phyloP scores from a whole-genome alignment of 805 yeast species.

The Candida verbasci region DNA sequence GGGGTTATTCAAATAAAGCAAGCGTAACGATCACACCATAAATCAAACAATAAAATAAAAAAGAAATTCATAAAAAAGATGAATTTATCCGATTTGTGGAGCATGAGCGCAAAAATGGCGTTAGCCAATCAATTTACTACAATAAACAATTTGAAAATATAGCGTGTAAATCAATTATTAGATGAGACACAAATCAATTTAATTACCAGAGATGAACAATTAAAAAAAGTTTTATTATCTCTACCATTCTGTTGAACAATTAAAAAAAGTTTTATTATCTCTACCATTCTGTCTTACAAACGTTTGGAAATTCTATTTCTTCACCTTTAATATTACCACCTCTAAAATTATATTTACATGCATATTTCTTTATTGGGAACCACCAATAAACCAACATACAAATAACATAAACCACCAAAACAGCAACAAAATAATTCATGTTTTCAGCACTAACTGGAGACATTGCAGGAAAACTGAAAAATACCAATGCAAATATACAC shows the following conservation, averaged over 20 bases:
- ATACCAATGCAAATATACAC: constrained; percentile 34
- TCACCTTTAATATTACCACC: constrained; percentile 37
- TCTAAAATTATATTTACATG: constrained; percentile 37
- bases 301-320: constrained; percentile 42
- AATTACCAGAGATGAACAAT: too few relatives aligned
- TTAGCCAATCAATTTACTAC: too few relatives aligned
- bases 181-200: too few relatives aligned
- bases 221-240: too few relatives aligned
- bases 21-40: too few relatives aligned
- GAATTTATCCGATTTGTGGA: background rate
- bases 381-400: constrained; percentile 38
- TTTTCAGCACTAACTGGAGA: constrained; percentile 57
- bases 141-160: too few relatives aligned
- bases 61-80: too few relatives aligned
- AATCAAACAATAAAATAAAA: too few relatives aligned
- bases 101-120: background rate
- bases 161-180: too few relatives aligned
- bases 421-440: constrained; percentile 68
- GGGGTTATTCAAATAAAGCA: too few relatives aligned
- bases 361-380: constrained; percentile 35
- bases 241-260: constrained; percentile 13
- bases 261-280: too few relatives aligned
- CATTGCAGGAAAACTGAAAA: constrained; percentile 39
- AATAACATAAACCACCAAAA: constrained; percentile 34
- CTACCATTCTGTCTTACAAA: constrained; percentile 26